Evolutionary conservation across 495 filamentous ascomycete species (phyloP), one percentile per base, ranked within the genome.

Genomic region (Pseudevernia furfuracea): DNA sequence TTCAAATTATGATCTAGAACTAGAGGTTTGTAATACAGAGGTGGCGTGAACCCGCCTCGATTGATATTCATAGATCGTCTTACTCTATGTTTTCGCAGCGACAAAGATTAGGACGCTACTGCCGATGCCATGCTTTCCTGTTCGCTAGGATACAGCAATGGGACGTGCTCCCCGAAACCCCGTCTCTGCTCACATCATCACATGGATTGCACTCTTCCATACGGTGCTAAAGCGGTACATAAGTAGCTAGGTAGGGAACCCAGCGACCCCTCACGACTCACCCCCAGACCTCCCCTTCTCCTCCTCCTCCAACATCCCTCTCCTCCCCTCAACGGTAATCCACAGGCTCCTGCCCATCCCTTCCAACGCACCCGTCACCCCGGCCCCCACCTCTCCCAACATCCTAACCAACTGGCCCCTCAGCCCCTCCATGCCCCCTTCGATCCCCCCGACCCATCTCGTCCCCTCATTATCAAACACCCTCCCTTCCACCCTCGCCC

Each of bases 381-480:
- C 83, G 43, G 85, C 84, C 39, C 89, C 90, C 68, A 90, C 81
- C 70, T 82, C 84, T 73, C 90, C 86, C 76, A 97, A 77, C 75
- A 93, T 81, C 67, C 72, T 75, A 36, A 96, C 86, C 66, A 99
- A 79, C 79, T 95, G 88, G 37, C 84, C 88, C 63, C 92, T 82
- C 68, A 97, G 79, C 25, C 87, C 86, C 37, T 93, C 90, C 64
- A 96, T 72, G 15, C 92, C 92, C 59, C 87, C 88, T 69, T 88
- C 81, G 71, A 97, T 89, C n/a, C 84, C 82, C 49, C 88, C 90
- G 59, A 97, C 84, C 89, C 90, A 94, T 72, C 85, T 88, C 62
- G 89, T 79, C 67, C 89, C 87, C 23, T 87, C 86, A 37, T 81
- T 71, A 76, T 98, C 95, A 69, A 97, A 90, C 53, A 91, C 88